A percentile compares a stretch with the other conserved stretches of the same genome.
phyloP scores from a whole-genome alignment of 768 basidiomycete genomes.

The Pholiota molesta region DNA sequence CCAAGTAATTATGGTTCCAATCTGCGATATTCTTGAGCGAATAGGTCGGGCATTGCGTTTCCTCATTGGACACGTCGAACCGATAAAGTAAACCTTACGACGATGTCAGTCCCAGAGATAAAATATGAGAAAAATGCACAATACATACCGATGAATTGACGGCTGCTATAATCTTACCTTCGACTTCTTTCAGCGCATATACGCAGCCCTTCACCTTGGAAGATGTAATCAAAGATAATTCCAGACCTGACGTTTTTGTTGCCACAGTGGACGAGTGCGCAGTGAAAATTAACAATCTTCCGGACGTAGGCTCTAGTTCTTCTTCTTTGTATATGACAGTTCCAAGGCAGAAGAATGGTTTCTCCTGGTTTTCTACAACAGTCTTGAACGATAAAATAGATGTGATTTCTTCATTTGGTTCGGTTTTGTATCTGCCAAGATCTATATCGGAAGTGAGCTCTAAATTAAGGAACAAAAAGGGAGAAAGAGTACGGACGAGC shows the following conservation, averaged over 20 bases:
- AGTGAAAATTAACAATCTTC: constrained; percentile 64
- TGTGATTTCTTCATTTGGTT: constrained; percentile 64
- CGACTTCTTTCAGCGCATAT: constrained; percentile 57
- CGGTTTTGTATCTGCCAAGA: constrained; percentile 50
- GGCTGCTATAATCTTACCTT: constrained; percentile 62
- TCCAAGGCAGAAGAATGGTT: constrained; percentile 53
- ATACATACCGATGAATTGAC: constrained; percentile 74
- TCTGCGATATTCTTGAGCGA: constrained; percentile 47
- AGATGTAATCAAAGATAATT: constrained; percentile 45
- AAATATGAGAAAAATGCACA: not conserved
- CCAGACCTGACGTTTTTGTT: constrained; percentile 27
- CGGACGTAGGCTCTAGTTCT: constrained; percentile 55
- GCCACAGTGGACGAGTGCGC: constrained; percentile 30
- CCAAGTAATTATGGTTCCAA: constrained; percentile 86
- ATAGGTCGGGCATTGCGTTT: constrained; percentile 34
- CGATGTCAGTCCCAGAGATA: not conserved
- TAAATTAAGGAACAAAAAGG: not conserved
- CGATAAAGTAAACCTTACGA: constrained; percentile 53
- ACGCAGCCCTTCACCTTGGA: constrained; percentile 64
- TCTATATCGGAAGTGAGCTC: constrained; percentile 30
- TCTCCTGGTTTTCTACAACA: constrained; percentile 29
- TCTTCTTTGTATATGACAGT: constrained; percentile 42
- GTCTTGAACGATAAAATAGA: constrained; percentile 46
- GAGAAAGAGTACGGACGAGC: constrained; percentile 46
- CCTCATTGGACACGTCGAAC: constrained; percentile 34